A percentile compares a stretch with the other conserved stretches of the same genome.
Conservation (phyloP, 2,329 filamentous ascomycete genomes). For the Pleurostoma richardsiae region DNA sequence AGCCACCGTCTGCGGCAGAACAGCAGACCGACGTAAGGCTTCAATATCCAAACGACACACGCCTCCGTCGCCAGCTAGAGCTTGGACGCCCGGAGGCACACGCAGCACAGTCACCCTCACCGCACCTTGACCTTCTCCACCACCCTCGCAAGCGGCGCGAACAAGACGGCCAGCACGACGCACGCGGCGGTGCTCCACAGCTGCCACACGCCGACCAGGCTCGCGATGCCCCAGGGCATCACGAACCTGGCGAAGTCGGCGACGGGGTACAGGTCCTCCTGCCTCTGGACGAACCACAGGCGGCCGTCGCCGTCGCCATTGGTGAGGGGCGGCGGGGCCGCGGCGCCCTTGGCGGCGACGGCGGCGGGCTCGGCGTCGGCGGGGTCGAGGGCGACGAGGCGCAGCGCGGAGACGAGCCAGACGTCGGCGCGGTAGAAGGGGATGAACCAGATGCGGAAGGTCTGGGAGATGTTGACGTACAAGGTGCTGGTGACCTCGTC, state of each 20-base stretch:
- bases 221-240: conserved; percentile 48
- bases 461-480: conserved; percentile 69
- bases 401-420: conserved; percentile 62
- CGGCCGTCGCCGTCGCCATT: conserved; percentile 15
- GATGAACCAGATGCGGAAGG: conserved; percentile 72
- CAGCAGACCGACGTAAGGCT: too few relatives aligned
- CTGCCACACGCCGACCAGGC: conserved; percentile 55
- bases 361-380: conserved; percentile 17
- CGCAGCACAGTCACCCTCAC: not conserved
- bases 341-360: not conserved
- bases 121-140: conserved; percentile 4
- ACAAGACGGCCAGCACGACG: conserved; percentile 33
- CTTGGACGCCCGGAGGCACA: too few relatives aligned
- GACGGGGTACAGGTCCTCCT: conserved; percentile 79
- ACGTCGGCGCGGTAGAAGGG: conserved; percentile 69
- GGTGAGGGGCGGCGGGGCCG: not conserved
- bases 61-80: too few relatives aligned
- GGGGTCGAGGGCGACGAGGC: conserved; percentile 35
- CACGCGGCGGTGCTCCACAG: conserved; percentile 61
- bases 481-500: conserved; percentile 62
- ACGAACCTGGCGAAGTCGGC: conserved; percentile 73
- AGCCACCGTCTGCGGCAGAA: too few relatives aligned
- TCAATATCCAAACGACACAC: too few relatives aligned
- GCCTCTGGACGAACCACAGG: conserved; percentile 43
- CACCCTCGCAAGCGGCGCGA: not conserved